These are phyloP conservation scores for Trametes cingulata DNA, from an alignment of 768 basidiomycete genomes.

Conservation along the genomic window DNA sequence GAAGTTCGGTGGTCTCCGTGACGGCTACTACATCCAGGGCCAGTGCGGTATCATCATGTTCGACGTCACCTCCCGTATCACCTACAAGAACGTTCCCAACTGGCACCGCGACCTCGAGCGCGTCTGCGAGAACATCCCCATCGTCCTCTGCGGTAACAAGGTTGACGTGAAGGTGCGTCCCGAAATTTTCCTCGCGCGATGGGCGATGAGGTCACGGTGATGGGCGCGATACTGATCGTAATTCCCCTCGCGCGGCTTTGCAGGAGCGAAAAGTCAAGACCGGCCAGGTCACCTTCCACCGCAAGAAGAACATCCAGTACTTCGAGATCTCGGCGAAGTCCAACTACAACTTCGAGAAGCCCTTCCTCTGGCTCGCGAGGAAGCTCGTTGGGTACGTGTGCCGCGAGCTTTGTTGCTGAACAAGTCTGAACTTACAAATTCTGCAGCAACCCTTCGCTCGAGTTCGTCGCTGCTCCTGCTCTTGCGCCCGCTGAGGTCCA, in stretches of 20 bases:
- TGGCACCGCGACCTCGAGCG: slow-evolving; percentile 99
- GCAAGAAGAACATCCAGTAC: slow-evolving; percentile 99
- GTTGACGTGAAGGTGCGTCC: slow-evolving; percentile 93
- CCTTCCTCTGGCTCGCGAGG: slow-evolving; percentile 98
- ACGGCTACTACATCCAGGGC: slow-evolving; percentile 96
- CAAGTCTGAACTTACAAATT: neutral
- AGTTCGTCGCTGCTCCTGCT: slow-evolving; percentile 96
- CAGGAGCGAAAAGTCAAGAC: slow-evolving; percentile 99
- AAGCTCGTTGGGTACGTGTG: slow-evolving; percentile 89
- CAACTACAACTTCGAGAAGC: slow-evolving; percentile 99
- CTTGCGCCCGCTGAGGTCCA: slow-evolving; percentile 92
- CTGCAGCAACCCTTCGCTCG: slow-evolving; percentile 76
- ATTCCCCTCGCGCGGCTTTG: slow-evolving; percentile 4
- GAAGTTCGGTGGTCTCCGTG: slow-evolving; percentile 98
- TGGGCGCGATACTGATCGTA: neutral
- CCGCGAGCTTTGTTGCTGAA: too few relatives aligned
- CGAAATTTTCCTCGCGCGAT: neutral
- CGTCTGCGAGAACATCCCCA: slow-evolving; percentile 99
- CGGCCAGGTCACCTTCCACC: slow-evolving; percentile 97
- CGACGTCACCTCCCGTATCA: slow-evolving; percentile 98
- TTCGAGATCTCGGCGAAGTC: slow-evolving; percentile 99
- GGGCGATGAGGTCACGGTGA: neutral
- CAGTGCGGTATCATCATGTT: slow-evolving; percentile 99
- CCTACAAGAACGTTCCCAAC: slow-evolving; percentile 99
- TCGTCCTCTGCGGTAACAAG: slow-evolving; percentile 99